Evolutionary conservation across 2,329 filamentous ascomycete species (phyloP), one percentile per base, ranked within the genome.

Genomic region (Sclerotinia spermophila): DNA sequence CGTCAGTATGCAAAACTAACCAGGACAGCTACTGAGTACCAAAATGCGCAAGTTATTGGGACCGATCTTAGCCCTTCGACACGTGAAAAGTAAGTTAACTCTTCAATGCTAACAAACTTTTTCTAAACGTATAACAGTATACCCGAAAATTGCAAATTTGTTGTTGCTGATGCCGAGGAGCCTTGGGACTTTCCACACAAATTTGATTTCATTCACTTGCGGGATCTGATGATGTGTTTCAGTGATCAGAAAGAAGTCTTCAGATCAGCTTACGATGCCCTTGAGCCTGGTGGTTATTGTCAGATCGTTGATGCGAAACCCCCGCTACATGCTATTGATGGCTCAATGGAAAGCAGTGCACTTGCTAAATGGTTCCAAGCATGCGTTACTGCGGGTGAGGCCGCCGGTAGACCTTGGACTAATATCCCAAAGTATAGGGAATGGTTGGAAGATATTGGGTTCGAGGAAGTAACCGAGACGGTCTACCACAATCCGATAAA

Each of bases 401-500:
- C 66, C 42, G 38, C 69, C 6, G 75, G 73, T 3, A 69, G 42
- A 19, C 58, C 67, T 17, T 75, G 72, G 72, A 71, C 67, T 35
- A 71, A 71, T 59, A 45, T 62, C 7, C 42, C 58, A 13, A 70
- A 75, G 11, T 75, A 76, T n/a, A 48, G n/a, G 38, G 59, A 48
- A 33, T 72, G 68, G 55, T 56, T 76, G 40, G 72, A 73, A 35
- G 82, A 84, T 17, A 84, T 82, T 3, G 86, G 86, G 0, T 88
- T 88, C 73, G 82, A 84, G 11, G 84, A 88, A 66, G 81, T 88
- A 21, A 81, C 82, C 24, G 82, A 88, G 75, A 79, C 79, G 24
- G 74, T 84, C 3, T 86, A 84, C 76, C 86, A 85, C 75, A 81
- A 87, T 65, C 86, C 86, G 0, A 81, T 84, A 66, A 86, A 85